Conservation (phyloP, 1,284 basidiomycete genomes). For the Trametes polyzona region DNA sequence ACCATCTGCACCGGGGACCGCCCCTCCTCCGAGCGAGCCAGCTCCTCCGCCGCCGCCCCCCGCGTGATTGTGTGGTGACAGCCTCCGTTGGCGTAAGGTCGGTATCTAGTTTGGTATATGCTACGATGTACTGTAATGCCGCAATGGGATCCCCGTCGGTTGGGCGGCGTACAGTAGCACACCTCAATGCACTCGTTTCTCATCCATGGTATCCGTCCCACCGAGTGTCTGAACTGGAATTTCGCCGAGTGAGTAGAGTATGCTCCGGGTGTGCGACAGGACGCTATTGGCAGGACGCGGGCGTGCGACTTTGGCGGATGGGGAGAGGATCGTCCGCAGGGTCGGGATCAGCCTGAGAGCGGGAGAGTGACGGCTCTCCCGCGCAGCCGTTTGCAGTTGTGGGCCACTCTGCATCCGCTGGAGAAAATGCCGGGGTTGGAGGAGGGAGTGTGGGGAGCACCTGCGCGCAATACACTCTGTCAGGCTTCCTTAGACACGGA, state of each 20-base stretch:
- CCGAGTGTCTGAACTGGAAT: neutral
- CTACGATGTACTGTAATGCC: conserved; percentile 27
- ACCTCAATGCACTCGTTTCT: neutral
- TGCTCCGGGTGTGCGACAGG: neutral
- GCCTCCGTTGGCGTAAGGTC: conserved; percentile 18
- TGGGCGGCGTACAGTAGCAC: neutral
- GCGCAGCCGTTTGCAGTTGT: neutral
- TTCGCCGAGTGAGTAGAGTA: neutral
- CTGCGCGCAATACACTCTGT: neutral
- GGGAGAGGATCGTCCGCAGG: neutral
- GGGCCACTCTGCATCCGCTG: neutral
- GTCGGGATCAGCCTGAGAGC: neutral
- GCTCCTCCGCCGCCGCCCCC: conserved; percentile 41
- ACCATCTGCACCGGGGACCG: conserved; percentile 30
- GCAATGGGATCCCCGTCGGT: conserved; percentile 9
- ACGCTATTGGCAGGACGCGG: neutral
- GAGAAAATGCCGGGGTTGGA: neutral
- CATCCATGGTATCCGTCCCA: neutral
- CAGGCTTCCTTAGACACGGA: neutral
- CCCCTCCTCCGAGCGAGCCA: conserved; percentile 43
- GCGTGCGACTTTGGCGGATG: neutral
- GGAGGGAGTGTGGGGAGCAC: neutral
- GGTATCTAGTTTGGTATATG: conserved; percentile 29
- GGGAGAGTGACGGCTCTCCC: neutral
- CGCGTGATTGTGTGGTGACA: conserved; percentile 24